phyloP scores from a whole-genome alignment of 805 yeast genomes.

The Isabelozyma pseudorhagii region DNA sequence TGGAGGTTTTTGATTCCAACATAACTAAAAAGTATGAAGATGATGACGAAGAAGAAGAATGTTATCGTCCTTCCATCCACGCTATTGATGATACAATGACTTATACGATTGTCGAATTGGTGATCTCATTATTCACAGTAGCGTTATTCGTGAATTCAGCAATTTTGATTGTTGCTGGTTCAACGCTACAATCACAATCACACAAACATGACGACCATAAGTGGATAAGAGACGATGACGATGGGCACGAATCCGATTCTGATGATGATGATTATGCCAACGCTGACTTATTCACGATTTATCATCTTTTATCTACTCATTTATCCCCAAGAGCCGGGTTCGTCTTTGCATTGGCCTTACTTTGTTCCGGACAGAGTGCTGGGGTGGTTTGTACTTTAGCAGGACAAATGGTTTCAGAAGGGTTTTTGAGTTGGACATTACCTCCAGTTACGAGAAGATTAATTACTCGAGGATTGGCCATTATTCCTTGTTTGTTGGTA shows the following conservation, averaged over 20 bases:
- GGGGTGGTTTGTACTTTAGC: constrained; percentile 93
- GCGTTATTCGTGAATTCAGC: constrained; percentile 93
- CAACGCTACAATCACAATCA: constrained; percentile 55
- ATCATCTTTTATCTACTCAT: constrained; percentile 63
- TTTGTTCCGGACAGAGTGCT: constrained; percentile 92
- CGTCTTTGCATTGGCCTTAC: constrained; percentile 82
- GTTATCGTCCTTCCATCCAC: constrained; percentile 69
- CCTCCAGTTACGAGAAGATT: constrained; percentile 81
- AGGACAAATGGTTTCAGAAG: constrained; percentile 92
- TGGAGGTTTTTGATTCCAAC: background rate
- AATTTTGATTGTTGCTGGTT: constrained; percentile 86
- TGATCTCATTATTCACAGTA: constrained; percentile 76
- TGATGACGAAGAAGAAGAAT: constrained; percentile 32
- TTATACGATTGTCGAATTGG: constrained; percentile 78
- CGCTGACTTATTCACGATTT: constrained; percentile 82
- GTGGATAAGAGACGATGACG: constrained; percentile 6
- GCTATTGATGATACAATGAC: constrained; percentile 80
- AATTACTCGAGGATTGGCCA: constrained; percentile 78
- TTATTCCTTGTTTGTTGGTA: constrained; percentile 78
- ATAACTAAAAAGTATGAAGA: constrained; percentile 1
- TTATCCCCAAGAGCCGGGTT: constrained; percentile 84
- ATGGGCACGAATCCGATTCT: constrained; percentile 18
- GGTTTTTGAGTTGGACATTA: constrained; percentile 75
- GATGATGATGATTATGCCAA: constrained; percentile 41
- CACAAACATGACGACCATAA: constrained; percentile 14